phyloP scores from a whole-genome alignment of 148 eudicot genomes.

The Simmondsia chinensis region DNA sequence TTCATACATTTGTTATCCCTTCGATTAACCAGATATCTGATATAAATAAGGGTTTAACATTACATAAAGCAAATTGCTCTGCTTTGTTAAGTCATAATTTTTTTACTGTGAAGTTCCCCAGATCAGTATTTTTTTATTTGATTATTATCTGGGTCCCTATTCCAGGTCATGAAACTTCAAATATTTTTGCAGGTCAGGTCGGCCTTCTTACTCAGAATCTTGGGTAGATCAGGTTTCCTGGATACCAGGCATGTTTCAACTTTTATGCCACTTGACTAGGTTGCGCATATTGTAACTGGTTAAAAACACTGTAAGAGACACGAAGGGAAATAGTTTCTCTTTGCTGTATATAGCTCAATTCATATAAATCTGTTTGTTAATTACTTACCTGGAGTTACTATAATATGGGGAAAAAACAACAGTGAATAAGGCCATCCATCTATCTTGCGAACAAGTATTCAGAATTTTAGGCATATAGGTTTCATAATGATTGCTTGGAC shows the following conservation, averaged over 20 bases:
- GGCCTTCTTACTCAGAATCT: slow-evolving; percentile 66
- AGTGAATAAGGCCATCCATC: too few species aligned
- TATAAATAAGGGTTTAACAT: background rate
- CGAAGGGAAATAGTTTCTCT: background rate
- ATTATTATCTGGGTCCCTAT: slow-evolving; percentile 1
- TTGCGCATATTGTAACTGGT: background rate
- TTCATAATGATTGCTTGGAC: too few species aligned
- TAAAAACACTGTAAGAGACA: background rate
- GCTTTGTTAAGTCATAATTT: too few species aligned
- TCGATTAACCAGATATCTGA: background rate
- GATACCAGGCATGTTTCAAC: slow-evolving; percentile 52
- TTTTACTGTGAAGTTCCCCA: background rate
- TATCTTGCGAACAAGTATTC: too few species aligned
- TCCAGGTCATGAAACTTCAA: background rate
- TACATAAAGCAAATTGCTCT: background rate
- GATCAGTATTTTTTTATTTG: background rate
- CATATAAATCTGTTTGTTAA: too few species aligned
- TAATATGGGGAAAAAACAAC: too few species aligned
- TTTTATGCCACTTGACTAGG: background rate
- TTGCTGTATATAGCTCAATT: background rate
- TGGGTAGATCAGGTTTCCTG: slow-evolving; percentile 96
- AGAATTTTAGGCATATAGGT: too few species aligned
- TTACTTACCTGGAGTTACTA: too few species aligned
- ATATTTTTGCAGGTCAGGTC: slow-evolving; percentile 64
- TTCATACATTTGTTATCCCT: too few species aligned